These are phyloP conservation scores for Phytomonas francai DNA, from an alignment of 208 protist genomes.

Conservation along the genomic window DNA sequence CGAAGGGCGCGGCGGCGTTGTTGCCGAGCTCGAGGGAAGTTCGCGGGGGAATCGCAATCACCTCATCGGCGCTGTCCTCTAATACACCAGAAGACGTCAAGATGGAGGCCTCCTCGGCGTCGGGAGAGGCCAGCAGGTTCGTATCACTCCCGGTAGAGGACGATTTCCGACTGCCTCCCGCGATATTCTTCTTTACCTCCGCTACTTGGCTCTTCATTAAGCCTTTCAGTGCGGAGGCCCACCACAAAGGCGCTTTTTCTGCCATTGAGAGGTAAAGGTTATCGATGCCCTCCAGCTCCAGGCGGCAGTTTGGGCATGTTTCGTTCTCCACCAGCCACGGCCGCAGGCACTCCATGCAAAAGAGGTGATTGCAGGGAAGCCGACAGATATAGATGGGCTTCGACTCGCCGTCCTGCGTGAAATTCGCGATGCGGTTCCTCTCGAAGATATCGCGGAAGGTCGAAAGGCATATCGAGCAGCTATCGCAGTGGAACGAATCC, in stretches of 20 bases:
- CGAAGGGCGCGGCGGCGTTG: no score
- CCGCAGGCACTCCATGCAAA: constrained; percentile 39
- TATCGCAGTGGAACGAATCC: no score
- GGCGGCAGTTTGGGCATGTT: constrained; percentile 56
- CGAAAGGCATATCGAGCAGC: constrained; percentile 14
- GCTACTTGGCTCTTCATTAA: no score
- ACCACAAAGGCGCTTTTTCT: constrained; percentile 13
- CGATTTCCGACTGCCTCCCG: no score
- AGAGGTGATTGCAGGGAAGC: constrained; percentile 67
- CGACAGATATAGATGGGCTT: constrained; percentile 19
- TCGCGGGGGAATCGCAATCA: no score
- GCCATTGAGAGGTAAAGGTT: constrained; percentile 12
- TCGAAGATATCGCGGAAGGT: constrained; percentile 5
- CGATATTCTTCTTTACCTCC: no score
- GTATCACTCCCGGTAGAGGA: no score
- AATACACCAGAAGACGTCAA: no score
- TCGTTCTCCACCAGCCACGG: constrained; percentile 33
- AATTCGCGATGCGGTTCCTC: not conserved
- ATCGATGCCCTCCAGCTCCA: constrained; percentile 21
- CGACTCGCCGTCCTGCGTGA: not conserved
- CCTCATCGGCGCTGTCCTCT: no score
- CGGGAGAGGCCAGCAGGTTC: no score
- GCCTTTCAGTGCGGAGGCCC: not conserved
- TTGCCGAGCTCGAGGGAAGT: no score
- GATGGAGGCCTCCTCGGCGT: no score